Evolutionary conservation across 2,329 filamentous ascomycete species (phyloP), one percentile per base, ranked within the genome.

Genomic region (Neoscytalidium dimidiatum): DNA sequence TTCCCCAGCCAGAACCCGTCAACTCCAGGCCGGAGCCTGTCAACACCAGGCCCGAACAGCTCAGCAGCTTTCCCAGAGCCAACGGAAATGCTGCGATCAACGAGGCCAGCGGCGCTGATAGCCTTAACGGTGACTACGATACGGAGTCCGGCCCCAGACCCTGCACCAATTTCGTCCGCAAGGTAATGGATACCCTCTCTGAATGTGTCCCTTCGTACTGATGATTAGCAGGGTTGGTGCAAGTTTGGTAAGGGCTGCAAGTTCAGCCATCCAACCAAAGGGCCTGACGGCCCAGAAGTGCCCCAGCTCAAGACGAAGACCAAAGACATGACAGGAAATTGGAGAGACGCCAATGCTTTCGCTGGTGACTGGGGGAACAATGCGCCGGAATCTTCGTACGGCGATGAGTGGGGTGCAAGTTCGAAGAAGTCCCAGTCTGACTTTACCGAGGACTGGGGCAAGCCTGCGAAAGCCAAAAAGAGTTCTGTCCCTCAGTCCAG

Each of bases 391-490:
- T 19, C 48, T 11, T 4, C 60, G 4, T 48, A 44, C 21, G 49
- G 48, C 14, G 51, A 64, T 31, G 62, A 64, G 17, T 57, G 62
- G 62, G 51, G 29, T 19, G 51, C 49, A 14, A 35, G 49, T 28
- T 46, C 44, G n/a, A 61, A 61, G 43, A 61, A 61, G 19, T 21
- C 49, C 2, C 26, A 35, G 21, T 19, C 49, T 33, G 41, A 7
- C 23, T 57, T 56, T n/a, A 29, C 62, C 13, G 62, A 64, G 3
- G 62, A 64, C 49, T 64, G 61, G 61, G 26, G 38, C n/a, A 29
- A 31, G 17, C 33, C 38, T n/a, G 35, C 61, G 4, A 52, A 19
- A 17, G 13, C 13, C 11, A 64, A 41, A 17, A 26, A 38, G 3
- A 28, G 8, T 9, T 21, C 35, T 13, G 6, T n/a, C 23, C 11